Evolutionary conservation across 192 early-diverging fungal genomes (phyloP), one percentile per base, ranked within the genome.

Genomic region (Spizellomyces punctatus): DNA sequence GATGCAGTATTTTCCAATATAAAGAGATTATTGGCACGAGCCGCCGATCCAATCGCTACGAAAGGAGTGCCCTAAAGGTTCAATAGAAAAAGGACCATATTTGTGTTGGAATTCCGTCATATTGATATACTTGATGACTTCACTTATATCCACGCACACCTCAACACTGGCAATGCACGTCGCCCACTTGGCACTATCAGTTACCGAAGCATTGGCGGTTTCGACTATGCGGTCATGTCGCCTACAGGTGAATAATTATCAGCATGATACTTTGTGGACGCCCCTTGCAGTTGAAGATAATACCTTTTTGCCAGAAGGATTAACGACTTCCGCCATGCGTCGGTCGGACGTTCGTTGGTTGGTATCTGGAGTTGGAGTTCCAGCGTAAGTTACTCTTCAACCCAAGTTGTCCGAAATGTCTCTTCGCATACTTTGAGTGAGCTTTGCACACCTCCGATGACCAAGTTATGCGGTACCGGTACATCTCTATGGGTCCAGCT

Each of bases 11-110:
- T 80, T 65, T 82, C 82, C 42, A 74, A 42, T 60, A 83, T 72
- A 54, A 78, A 79, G 0, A 83, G 68, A 64, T 83, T 83, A 71
- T 78, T 78, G 21, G 73, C 42, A 56, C 68, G 44, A 4, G 76
- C 52, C 6, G 79, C 78, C 43, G 76, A 82, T 45, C 82, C 82
- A 3, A 83, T 67, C 41, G 66, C 76, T 3, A 83, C 5, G 58
- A 73, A 83, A 1, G 79, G 73, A 49, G 77, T 63, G 49, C 63
- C 71, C 80, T 81, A 74, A 19, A 6, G 72, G 36, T 27, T 36
- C 27, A 36, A 36, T 36, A 36, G 27, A 36, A 3, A 36, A 36
- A 36, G 27, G 27, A 2, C 27, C 27, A 36, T 3, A 36, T 36
- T 36, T 36, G 27, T 0, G 27, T 36, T 36, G 27, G 27, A 3